Conservation (phyloP, 805 yeast species). For the Candida oleophila region DNA sequence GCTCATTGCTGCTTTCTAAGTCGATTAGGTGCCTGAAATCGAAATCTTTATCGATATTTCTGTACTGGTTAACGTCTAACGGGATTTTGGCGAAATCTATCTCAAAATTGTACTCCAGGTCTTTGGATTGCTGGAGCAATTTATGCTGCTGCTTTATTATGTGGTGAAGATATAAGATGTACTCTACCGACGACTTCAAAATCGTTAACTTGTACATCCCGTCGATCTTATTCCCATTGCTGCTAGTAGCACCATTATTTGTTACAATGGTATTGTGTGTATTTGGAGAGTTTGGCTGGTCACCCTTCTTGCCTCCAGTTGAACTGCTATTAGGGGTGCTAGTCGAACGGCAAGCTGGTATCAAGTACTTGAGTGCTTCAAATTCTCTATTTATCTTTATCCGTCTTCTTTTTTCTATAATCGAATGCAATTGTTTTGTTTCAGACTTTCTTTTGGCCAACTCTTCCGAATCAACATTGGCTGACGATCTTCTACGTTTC, state of each 20-base stretch:
- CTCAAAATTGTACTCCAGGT: conserved; percentile 34
- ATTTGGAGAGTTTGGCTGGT: conserved; percentile 5
- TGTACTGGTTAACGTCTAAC: conserved; percentile 55
- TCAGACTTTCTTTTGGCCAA: conserved; percentile 41
- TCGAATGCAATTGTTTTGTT: conserved; percentile 58
- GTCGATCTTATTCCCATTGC: conserved; percentile 43
- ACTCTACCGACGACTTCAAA: conserved; percentile 79
- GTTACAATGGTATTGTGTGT: neutral
- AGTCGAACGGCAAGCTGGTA: conserved; percentile 75
- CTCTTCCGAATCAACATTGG: conserved; percentile 39
- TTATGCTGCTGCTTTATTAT: conserved; percentile 51
- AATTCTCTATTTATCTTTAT: conserved; percentile 80
- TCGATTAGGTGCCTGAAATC: conserved; percentile 39
- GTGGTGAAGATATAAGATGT: conserved; percentile 67
- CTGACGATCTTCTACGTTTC: conserved; percentile 39
- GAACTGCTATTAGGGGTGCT: conserved; percentile 1
- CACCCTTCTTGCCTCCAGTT: conserved; percentile 3
- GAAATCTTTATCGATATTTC: conserved; percentile 58
- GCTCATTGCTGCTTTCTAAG: neutral
- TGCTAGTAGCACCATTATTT: conserved; percentile 10
- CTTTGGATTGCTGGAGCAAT: conserved; percentile 26
- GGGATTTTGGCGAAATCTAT: conserved; percentile 53
- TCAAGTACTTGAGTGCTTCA: conserved; percentile 71
- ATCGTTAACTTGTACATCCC: conserved; percentile 82
- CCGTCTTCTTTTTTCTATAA: conserved; percentile 77